Percentiles rank a stretch among this genome's conserved stretches.
Conservation (phyloP, 2,329 filamentous ascomycete genomes). For the Ilyonectria robusta region DNA sequence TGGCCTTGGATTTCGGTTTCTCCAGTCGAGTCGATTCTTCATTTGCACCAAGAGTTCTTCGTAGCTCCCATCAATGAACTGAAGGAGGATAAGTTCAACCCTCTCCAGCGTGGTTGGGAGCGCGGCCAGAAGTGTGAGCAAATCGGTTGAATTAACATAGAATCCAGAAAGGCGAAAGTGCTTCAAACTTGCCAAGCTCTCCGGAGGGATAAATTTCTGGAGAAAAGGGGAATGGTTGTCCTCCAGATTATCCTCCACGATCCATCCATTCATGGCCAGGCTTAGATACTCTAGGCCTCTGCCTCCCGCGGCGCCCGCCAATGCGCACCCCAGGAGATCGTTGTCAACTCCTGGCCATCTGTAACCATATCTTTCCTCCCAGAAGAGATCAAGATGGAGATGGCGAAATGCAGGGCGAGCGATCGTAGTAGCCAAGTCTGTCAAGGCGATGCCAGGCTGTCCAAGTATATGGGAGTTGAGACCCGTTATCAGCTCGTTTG, state of each 20-base stretch:
- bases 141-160: background rate
- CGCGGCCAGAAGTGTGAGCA: background rate
- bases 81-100: background rate
- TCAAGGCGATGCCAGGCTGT: background rate
- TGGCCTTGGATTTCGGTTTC: background rate
- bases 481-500: background rate
- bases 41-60: background rate
- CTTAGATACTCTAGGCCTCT: slow-evolving; percentile 4
- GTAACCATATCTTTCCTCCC: background rate
- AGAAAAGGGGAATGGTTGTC: background rate
- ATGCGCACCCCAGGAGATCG: background rate
- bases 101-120: background rate
- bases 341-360: background rate
- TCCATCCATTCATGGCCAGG: background rate
- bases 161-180: background rate
- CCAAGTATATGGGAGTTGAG: background rate
- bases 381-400: slow-evolving; percentile 1
- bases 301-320: background rate
- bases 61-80: background rate
- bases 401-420: background rate
- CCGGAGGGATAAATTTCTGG: background rate
- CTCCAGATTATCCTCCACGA: background rate
- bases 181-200: background rate
- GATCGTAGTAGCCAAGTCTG: background rate
- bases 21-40: background rate